phyloP scores from a whole-genome alignment of 495 filamentous ascomycete genomes.

The Delitschia confertaspora region DNA sequence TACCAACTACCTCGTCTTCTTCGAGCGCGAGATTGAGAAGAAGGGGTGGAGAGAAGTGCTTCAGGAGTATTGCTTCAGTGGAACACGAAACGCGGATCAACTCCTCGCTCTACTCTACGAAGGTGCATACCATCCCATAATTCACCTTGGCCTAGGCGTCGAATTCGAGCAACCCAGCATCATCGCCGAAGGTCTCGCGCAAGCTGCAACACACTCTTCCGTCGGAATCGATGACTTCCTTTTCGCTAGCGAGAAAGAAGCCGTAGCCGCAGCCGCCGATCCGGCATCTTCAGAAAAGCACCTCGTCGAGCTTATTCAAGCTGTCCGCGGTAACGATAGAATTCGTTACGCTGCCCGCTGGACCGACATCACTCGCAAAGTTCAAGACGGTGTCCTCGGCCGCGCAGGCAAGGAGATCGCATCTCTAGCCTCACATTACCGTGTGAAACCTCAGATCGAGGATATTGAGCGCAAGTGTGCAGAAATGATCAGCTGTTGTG shows the following conservation, averaged over 20 bases:
- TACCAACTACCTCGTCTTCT: slow-evolving; percentile 56
- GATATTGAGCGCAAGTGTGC: slow-evolving; percentile 54
- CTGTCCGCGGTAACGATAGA: slow-evolving; percentile 45
- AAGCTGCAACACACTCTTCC: slow-evolving; percentile 32
- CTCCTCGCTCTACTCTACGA: slow-evolving; percentile 4
- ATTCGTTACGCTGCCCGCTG: slow-evolving; percentile 41
- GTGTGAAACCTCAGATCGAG: slow-evolving; percentile 41
- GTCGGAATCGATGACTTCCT: slow-evolving; percentile 24
- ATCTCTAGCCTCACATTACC: slow-evolving; percentile 47
- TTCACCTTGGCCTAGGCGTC: slow-evolving; percentile 19
- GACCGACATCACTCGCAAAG: slow-evolving; percentile 47
- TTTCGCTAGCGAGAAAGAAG: slow-evolving; percentile 11
- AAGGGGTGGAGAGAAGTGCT: slow-evolving; percentile 48
- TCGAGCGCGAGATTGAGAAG: slow-evolving; percentile 52
- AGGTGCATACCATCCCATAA: slow-evolving; percentile 13
- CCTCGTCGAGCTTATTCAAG: slow-evolving; percentile 50
- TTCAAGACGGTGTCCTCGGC: slow-evolving; percentile 55
- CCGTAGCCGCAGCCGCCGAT: not conserved
- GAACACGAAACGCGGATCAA: slow-evolving; percentile 26
- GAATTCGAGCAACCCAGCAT: slow-evolving; percentile 20
- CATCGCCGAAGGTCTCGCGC: slow-evolving; percentile 30
- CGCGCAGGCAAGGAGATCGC: slow-evolving; percentile 55
- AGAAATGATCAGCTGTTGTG: slow-evolving; percentile 58
- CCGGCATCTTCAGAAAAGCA: slow-evolving; percentile 37
- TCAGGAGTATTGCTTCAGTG: slow-evolving; percentile 33